Base-by-base conservation (phyloP, 2,329 filamentous ascomycete genomes). In the Penicillium decumbens region DNA sequence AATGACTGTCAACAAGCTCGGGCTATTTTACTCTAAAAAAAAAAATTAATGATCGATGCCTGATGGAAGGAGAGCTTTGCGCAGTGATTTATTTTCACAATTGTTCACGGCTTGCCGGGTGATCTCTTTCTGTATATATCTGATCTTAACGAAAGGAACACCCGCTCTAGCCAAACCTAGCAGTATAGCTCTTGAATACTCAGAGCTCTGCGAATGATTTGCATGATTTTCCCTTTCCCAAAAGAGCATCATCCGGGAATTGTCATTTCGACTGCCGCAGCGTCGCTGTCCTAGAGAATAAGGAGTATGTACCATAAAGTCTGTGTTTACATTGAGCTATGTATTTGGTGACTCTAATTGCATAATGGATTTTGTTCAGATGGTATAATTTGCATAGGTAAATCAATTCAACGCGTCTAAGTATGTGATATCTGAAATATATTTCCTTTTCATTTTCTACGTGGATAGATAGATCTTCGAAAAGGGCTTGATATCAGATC, bases 231-330 rank as follows among this genome's bases (percentile, higher is more conserved):
- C 30, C 30, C 6, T 15, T 30, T 20, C 12, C 6, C 1, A 13
- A 18, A 23, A 25, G n/a, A 10, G 41, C 30, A 28, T n/a, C 8
- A 18, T 8, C 12, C 12, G 9, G 18, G 27, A 10, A 50, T 60
- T 58, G 13, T 8, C 13, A 47, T 60, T 45, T 35, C 23, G 50
- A 51, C 56, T 43, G 40, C 15, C 15, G 15, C 33, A 23, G 43
- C 40, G 47, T 35, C 27, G 28, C 18, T 33, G 24, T 29, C 23
- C 29, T 29, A 24, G 23, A 8, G 47, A 39, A 43, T 43, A 37
- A 40, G 46, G 38, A 43, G 48, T 47, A 51, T 41, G 47, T 37
- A 32, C 3, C 23, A 30, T 23, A 46, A 27, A 41, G 39, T 23
- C 40, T 18, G 12, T 40, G 15, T 15, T 40, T 44, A 5, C 20